Percentiles rank a stretch among this genome's conserved stretches.
phyloP scores from a whole-genome alignment of 2,329 filamentous ascomycete species.

The Colletotrichum chrysophilum region DNA sequence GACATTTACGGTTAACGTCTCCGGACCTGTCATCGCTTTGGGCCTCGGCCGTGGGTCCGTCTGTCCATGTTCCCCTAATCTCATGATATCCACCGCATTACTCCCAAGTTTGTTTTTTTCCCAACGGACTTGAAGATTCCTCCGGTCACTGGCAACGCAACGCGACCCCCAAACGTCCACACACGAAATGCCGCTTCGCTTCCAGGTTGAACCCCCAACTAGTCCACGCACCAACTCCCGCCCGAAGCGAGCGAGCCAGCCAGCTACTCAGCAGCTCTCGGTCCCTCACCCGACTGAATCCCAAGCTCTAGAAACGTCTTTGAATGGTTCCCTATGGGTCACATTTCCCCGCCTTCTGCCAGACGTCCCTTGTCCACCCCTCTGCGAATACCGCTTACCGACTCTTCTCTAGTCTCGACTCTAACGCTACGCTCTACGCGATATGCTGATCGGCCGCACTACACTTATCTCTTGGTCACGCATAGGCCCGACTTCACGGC shows the following conservation, averaged over 20 bases:
- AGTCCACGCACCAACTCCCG: slow-evolving; percentile 3
- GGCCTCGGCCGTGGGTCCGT: not conserved
- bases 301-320: not conserved
- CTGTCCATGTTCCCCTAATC: not conserved
- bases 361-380: not conserved
- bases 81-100: not conserved
- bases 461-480: not conserved
- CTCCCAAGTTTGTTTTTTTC: not conserved
- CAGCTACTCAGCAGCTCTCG: not conserved
- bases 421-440: not conserved
- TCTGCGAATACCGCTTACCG: not conserved
- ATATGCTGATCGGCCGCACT: not conserved
- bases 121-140: not conserved
- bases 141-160: not conserved
- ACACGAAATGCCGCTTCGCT: slow-evolving; percentile 6
- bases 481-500: not conserved
- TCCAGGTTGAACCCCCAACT: not conserved
- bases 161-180: not conserved
- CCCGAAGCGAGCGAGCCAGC: not conserved
- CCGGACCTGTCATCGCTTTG: not conserved
- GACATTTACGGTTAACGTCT: slow-evolving; percentile 4
- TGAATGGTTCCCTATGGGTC: not conserved
- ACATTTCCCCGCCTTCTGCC: slow-evolving; percentile 6
- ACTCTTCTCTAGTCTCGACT: not conserved
- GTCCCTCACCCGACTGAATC: not conserved